phyloP scores from a whole-genome alignment of 1,139 yeast species.

The Geotrichum bryndzae region DNA sequence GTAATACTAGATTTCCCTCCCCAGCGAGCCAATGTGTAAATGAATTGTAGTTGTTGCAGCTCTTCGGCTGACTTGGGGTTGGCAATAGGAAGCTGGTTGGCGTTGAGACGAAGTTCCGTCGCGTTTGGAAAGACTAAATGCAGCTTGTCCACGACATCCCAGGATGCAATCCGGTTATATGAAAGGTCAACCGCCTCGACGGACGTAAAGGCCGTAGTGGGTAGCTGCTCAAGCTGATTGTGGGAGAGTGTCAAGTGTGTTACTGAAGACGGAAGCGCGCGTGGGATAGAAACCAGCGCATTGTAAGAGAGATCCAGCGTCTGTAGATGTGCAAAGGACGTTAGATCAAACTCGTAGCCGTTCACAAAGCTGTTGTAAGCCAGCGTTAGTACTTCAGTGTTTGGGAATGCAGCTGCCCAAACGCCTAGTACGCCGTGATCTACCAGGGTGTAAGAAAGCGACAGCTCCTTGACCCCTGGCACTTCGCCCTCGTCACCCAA shows the following conservation, averaged over 20 bases:
- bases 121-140: constrained; percentile 38
- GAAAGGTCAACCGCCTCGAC: constrained; percentile 6
- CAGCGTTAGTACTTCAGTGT: constrained; percentile 41
- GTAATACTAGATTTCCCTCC: constrained; percentile 28
- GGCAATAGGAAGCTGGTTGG: constrained; percentile 45
- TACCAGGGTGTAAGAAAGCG: constrained; percentile 38
- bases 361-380: constrained; percentile 42
- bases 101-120: constrained; percentile 43
- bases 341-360: background rate
- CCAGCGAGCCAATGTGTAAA: constrained; percentile 48
- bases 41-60: constrained; percentile 35
- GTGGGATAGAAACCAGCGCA: constrained; percentile 36
- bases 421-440: constrained; percentile 28
- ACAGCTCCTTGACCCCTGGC: constrained; percentile 28
- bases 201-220: background rate
- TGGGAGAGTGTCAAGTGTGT: constrained; percentile 22
- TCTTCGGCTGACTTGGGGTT: constrained; percentile 22
- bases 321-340: constrained; percentile 22
- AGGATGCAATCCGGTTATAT: constrained; percentile 27
- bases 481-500: constrained; percentile 6
- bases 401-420: constrained; percentile 42
- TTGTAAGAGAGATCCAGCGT: constrained; percentile 46
- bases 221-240: constrained; percentile 21
- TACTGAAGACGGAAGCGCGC: constrained; percentile 13
- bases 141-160: constrained; percentile 48